Percentiles rank a stretch among this genome's conserved stretches.
These are phyloP conservation scores for Nitzschia sp. DNA, from an alignment of 108 stramenopile species.

Conservation along the genomic window DNA sequence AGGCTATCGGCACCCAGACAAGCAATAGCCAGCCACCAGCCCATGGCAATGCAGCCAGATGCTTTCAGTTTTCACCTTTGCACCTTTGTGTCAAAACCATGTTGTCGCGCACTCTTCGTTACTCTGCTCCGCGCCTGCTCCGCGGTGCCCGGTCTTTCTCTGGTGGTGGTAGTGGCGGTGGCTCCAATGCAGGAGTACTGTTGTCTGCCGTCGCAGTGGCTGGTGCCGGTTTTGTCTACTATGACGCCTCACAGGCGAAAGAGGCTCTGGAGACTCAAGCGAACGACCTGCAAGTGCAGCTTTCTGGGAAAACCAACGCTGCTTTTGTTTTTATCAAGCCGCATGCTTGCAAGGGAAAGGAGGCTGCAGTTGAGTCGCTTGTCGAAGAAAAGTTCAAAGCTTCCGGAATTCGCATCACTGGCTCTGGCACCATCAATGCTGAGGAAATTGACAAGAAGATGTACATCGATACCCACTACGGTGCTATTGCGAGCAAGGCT, in stretches of 20 bases:
- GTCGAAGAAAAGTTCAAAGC: constrained; percentile 52
- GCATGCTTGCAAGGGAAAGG: constrained; percentile 64
- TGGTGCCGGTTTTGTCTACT: constrained; percentile 38
- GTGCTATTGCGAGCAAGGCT: constrained; percentile 90
- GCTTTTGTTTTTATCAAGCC: constrained; percentile 92
- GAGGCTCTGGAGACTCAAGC: constrained; percentile 20
- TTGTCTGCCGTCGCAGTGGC: constrained; percentile 22
- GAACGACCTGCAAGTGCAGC: constrained; percentile 44
- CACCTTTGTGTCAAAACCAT: constrained; percentile 4
- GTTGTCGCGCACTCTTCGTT: constrained; percentile 10
- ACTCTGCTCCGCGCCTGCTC: background rate
- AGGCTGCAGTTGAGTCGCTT: constrained; percentile 48
- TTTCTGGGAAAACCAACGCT: constrained; percentile 47
- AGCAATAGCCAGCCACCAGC: no score
- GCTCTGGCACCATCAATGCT: constrained; percentile 65
- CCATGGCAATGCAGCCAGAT: no score
- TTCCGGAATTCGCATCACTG: constrained; percentile 62
- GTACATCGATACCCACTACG: constrained; percentile 87
- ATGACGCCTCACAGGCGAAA: constrained; percentile 19
- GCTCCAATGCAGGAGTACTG: background rate
- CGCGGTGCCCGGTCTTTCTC: constrained; percentile 18
- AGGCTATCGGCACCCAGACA: no score
- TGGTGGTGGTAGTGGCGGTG: constrained; percentile 27
- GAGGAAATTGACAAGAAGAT: constrained; percentile 79
- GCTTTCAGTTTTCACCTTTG: background rate